Evolutionary conservation across 1,284 basidiomycete genomes (phyloP), one percentile per base, ranked within the genome.

Genomic region (Spongispora temasekensis): DNA sequence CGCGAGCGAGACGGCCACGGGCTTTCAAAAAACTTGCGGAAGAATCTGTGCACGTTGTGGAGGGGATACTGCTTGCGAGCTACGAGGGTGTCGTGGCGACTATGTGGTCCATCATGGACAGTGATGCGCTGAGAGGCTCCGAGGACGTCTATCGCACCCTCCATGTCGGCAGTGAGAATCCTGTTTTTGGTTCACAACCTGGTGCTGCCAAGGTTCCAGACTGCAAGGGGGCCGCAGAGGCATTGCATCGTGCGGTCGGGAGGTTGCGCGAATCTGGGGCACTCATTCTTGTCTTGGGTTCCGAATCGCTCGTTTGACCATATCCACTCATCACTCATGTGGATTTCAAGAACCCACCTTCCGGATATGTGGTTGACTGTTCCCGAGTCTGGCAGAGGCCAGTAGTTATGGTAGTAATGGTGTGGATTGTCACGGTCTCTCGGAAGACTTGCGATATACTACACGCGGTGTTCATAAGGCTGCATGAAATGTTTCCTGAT

Each of bases 261-360:
- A 9, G 25, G 34, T 25, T 53, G 21, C 51, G 51, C 5, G 31
- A 53, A 4, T 53, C 51, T 13, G 51, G 51, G 23, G 51, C 17
- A 10, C 32, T n/a, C 51, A 9, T 53, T 53, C 51, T 53, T 53
- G 51, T 54, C 53, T 21, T 54, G 53, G 53, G 34, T 54, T 4
- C 53, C 53, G n/a, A n/a, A n/a, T n/a, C n/a, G n/a, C n/a, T n/a
- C n/a, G n/a, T n/a, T n/a, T n/a, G n/a, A n/a, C n/a, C n/a, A n/a
- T n/a, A n/a, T n/a, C n/a, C n/a, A n/a, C n/a, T n/a, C n/a, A n/a
- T n/a, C n/a, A n/a, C n/a, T n/a, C n/a, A n/a, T n/a, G n/a, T n/a
- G n/a, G n/a, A n/a, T n/a, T n/a, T n/a, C n/a, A n/a, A n/a, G n/a
- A n/a, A n/a, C n/a, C n/a, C n/a, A n/a, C n/a, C n/a, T n/a, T n/a